Evolutionary conservation across 768 basidiomycete genomes (phyloP).

Genomic region (Goffeauzyma gilvescens): DNA sequence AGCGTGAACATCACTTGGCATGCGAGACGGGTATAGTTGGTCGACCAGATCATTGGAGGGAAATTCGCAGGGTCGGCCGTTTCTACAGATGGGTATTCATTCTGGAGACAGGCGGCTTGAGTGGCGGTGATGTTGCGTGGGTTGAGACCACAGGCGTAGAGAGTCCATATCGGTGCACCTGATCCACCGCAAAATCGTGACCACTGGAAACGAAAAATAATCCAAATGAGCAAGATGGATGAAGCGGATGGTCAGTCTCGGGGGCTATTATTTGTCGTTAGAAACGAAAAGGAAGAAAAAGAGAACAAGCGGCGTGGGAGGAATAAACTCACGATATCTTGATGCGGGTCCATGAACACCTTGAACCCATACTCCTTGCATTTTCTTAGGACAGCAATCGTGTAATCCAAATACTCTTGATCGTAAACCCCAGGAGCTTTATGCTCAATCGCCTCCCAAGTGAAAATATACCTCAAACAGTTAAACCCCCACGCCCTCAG

Average conservation of each 20-base stretch:
- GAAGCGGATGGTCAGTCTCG: no score
- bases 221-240: no score
- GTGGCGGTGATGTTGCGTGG: constrained; percentile 69
- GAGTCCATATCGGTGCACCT: constrained; percentile 14
- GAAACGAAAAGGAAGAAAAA: no score
- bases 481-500: constrained; percentile 88
- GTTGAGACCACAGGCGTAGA: constrained; percentile 65
- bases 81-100: constrained; percentile 81
- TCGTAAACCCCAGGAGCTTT: constrained; percentile 89
- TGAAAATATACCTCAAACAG: constrained; percentile 56
- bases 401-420: constrained; percentile 79
- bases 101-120: constrained; percentile 66
- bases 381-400: constrained; percentile 63
- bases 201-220: constrained; percentile 45
- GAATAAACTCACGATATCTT: constrained; percentile 54
- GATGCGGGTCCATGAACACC: constrained; percentile 84
- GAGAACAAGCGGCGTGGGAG: background rate
- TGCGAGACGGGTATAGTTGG: constrained; percentile 77
- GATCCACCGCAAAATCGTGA: constrained; percentile 88
- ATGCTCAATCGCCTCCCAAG: constrained; percentile 90
- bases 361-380: constrained; percentile 67
- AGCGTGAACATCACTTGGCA: constrained; percentile 81
- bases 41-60: constrained; percentile 93
- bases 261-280: no score
- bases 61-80: constrained; percentile 42